Evolutionary conservation across 129 eudicot genomes (phyloP), one percentile per base, ranked within the genome.

Genomic region (Cynara cardunculus): DNA sequence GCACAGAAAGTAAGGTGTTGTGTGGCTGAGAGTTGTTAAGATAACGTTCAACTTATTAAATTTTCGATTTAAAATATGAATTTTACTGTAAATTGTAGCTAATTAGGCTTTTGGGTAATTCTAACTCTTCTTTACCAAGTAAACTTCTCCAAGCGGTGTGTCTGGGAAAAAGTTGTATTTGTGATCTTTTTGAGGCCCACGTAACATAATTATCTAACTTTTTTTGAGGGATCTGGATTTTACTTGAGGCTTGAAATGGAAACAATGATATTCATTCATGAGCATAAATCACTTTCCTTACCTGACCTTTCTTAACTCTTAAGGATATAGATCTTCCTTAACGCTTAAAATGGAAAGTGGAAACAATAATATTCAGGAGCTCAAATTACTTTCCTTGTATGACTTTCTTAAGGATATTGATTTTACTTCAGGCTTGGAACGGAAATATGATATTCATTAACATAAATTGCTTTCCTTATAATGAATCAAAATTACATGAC

Each of bases 51-150:
- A 72, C 10, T 21, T 37, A 10, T 75, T n/a, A 28, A 18, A 13
- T 22, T 46, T 21, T 44, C 25, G 53, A 27, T 44, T 32, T 7
- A 1, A 24, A 80, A 35, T 7, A 56, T 34, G 28, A 11, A 34
- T 71, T 22, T 34, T 56, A 3, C 62, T 53, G 62, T 53, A 53
- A 16, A 13, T 53, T 53, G 39, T 34, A 34, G 39, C 39, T 34
- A 14, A 46, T 78, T 67, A 37, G 69, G 7, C 30, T 78, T 69
- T 77, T 65, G 39, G 62, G 61, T 64, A 77, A 64, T n/a, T 6
- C 24, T 53, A 53, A 53, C 21, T 56, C 24, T n/a, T n/a, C 7
- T 49, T 49, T 49, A 18, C 19, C 21, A 49, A 49, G 62, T 14
- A 7, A 49, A 49, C 62, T 4, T 49, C 16, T 49, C 62, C 62